phyloP scores from a whole-genome alignment of 805 yeast species.

The Wilhelminamyces savonicus region DNA sequence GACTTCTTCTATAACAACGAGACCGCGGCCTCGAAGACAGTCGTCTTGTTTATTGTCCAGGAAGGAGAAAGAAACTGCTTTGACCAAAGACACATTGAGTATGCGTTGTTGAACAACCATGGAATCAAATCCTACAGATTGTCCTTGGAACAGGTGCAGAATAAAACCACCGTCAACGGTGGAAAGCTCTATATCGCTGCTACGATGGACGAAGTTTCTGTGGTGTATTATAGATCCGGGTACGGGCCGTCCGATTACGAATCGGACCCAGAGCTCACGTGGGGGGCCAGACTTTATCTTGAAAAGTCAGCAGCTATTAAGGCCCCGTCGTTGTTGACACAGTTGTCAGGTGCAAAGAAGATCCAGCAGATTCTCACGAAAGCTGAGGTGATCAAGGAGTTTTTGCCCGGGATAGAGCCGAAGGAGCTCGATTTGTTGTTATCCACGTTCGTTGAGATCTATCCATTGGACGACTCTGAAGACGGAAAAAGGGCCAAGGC shows the following conservation, averaged over 20 bases:
- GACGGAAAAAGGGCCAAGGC: slow-evolving; percentile 58
- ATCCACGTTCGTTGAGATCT: slow-evolving; percentile 76
- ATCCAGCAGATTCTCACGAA: slow-evolving; percentile 83
- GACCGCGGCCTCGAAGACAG: slow-evolving; percentile 31
- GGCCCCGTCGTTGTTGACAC: slow-evolving; percentile 86
- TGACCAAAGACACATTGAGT: slow-evolving; percentile 87
- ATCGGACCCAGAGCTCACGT: slow-evolving; percentile 45
- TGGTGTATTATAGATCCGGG: slow-evolving; percentile 87
- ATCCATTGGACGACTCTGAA: slow-evolving; percentile 72
- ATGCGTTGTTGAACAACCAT: slow-evolving; percentile 49
- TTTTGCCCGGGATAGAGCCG: slow-evolving; percentile 30
- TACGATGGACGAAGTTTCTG: slow-evolving; percentile 68
- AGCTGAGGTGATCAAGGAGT: slow-evolving; percentile 38
- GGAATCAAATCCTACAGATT: slow-evolving; percentile 60
- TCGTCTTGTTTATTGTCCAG: slow-evolving; percentile 75
- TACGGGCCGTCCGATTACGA: slow-evolving; percentile 81
- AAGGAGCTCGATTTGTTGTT: slow-evolving; percentile 28
- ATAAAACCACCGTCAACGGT: slow-evolving; percentile 33
- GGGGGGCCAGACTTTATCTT: slow-evolving; percentile 70
- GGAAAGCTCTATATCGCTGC: slow-evolving; percentile 47
- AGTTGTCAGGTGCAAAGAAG: slow-evolving; percentile 89
- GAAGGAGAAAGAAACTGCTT: slow-evolving; percentile 81
- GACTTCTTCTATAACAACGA: slow-evolving; percentile 42
- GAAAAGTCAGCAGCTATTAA: slow-evolving; percentile 80
- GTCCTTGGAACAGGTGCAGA: slow-evolving; percentile 54